Evolutionary conservation across 2,329 filamentous ascomycete species (phyloP).

Genomic region (Fusarium euwallaceae): DNA sequence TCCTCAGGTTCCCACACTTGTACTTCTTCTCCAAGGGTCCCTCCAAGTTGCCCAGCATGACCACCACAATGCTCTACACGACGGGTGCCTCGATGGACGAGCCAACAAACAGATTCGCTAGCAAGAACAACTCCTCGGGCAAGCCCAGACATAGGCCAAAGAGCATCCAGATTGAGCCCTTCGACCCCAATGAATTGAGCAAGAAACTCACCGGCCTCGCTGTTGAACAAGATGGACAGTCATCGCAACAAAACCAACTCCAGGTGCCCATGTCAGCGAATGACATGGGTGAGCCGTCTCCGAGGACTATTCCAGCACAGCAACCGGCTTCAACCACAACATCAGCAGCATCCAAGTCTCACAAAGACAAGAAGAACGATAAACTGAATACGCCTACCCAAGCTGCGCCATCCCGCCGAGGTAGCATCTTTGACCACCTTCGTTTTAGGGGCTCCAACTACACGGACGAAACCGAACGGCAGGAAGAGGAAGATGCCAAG

Average conservation of each 20-base stretch:
- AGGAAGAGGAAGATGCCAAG: constrained; percentile 30
- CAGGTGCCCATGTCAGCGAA: constrained; percentile 20
- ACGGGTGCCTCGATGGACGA: constrained; percentile 36
- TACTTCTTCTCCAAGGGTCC: not conserved
- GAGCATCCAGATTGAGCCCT: constrained; percentile 47
- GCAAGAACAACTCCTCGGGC: constrained; percentile 14
- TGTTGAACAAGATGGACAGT: constrained; percentile 59
- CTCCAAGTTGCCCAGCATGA: constrained; percentile 22
- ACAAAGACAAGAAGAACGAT: constrained; percentile 28
- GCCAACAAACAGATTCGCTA: constrained; percentile 15
- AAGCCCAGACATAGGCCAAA: constrained; percentile 42
- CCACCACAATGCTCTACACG: constrained; percentile 39
- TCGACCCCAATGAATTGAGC: constrained; percentile 69
- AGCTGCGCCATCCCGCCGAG: constrained; percentile 29
- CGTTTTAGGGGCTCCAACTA: constrained; percentile 46
- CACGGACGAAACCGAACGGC: constrained; percentile 33
- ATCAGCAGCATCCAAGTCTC: constrained; percentile 14
- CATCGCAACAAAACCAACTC: constrained; percentile 39
- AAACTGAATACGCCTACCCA: constrained; percentile 8
- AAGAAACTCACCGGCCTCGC: constrained; percentile 65
- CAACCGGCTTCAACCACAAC: constrained; percentile 5
- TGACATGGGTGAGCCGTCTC: constrained; percentile 22
- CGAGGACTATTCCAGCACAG: constrained; percentile 16
- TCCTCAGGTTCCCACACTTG: not conserved
- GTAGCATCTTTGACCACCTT: constrained; percentile 42